A percentile compares a stretch with the other conserved stretches of the same genome.
These are phyloP conservation scores for Aspergillus alliaceus DNA, from an alignment of 2,329 filamentous ascomycete species.

Conservation along the genomic window DNA sequence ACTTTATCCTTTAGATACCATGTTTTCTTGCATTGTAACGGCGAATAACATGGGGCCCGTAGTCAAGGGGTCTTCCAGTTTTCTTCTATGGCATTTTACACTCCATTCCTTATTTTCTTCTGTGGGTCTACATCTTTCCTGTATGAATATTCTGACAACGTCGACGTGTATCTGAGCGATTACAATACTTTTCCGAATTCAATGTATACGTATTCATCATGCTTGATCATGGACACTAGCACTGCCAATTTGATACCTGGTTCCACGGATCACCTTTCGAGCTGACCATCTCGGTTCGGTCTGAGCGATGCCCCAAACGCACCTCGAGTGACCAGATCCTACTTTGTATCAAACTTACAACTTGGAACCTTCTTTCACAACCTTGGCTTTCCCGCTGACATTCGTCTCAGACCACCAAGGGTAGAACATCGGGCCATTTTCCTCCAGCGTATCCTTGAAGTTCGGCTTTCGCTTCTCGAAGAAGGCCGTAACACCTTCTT, in stretches of 20 bases:
- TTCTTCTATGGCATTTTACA: not conserved
- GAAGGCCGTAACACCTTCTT: conserved; percentile 69
- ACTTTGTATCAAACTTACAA: conserved; percentile 13
- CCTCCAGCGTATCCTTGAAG: conserved; percentile 62
- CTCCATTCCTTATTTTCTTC: not conserved
- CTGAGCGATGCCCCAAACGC: not conserved
- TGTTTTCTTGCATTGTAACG: not conserved
- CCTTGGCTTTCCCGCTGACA: conserved; percentile 30
- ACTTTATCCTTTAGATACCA: conserved; percentile 34
- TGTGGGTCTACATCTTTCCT: not conserved
- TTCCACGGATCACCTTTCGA: too few species aligned
- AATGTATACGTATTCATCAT: not conserved
- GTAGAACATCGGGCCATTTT: conserved; percentile 59
- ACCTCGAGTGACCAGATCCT: not conserved
- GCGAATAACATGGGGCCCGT: not conserved
- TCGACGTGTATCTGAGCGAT: conserved; percentile 1
- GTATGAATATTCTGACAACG: conserved; percentile 3
- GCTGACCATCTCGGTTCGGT: not conserved
- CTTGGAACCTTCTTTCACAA: conserved; percentile 21
- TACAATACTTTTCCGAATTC: not conserved
- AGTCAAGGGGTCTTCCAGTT: not conserved
- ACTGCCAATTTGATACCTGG: too few species aligned
- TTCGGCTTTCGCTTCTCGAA: conserved; percentile 65
- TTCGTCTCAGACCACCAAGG: conserved; percentile 68
- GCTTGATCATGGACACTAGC: not conserved